Evolutionary conservation across 495 filamentous ascomycete species (phyloP).

Genomic region (Podospora australis): DNA sequence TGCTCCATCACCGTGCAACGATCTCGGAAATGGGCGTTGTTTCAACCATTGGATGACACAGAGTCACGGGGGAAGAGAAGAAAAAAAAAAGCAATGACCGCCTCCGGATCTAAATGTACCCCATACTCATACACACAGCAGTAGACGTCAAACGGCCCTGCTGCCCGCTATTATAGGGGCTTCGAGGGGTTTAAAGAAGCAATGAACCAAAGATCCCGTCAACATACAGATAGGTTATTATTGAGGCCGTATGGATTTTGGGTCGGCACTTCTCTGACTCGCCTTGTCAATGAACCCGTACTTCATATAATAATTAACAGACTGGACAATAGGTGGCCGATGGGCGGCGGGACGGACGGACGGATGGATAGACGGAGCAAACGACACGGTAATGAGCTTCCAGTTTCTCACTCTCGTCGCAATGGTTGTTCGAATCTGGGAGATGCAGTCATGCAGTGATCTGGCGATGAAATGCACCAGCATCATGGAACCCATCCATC

Average conservation of each 20-base stretch:
- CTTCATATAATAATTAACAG: too few species aligned
- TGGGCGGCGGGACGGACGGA: not conserved
- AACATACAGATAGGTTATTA: too few species aligned
- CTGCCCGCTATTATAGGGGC: too few species aligned
- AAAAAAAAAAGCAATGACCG: not conserved
- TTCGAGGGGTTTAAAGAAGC: too few species aligned
- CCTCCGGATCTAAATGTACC: not conserved
- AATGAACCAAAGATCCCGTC: too few species aligned
- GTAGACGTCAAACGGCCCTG: too few species aligned
- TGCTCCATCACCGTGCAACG: not conserved
- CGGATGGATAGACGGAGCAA: not conserved
- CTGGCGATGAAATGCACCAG: not conserved
- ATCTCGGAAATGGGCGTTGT: not conserved
- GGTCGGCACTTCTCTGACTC: too few species aligned
- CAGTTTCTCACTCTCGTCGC: not conserved
- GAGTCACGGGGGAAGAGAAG: not conserved
- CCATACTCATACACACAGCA: not conserved
- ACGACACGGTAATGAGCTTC: not conserved
- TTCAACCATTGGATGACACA: not conserved
- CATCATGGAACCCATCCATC: not conserved
- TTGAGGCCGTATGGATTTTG: too few species aligned
- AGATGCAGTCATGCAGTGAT: too few species aligned
- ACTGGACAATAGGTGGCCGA: too few species aligned
- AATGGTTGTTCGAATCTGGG: slow-evolving; percentile 2
- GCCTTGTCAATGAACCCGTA: too few species aligned